Evolutionary conservation across 176 grass and related monocot species (phyloP), one percentile per base, ranked within the genome.

Genomic region (Typha latifolia): DNA sequence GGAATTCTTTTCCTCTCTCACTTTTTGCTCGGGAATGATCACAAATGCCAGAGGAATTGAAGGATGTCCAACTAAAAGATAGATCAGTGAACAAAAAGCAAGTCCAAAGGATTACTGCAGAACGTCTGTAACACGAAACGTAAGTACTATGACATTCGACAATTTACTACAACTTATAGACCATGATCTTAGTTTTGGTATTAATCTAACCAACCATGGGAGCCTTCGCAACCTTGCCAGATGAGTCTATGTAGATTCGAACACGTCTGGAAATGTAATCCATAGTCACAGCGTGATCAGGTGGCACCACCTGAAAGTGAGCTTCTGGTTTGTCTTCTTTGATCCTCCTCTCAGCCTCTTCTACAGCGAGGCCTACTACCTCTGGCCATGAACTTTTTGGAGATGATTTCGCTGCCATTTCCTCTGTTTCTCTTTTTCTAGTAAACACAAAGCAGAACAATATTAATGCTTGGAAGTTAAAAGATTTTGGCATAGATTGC

Each of bases 321-420:
- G 21, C 64, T 2, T 51, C 72, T 12, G 72, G 57, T 64, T 27
- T 83, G 20, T 77, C 68, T 61, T 87, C 56, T 49, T 20, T n/a
- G 68, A 83, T 79, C 71, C 75, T 87, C 67, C 68, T 75, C 72
- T 69, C 79, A 5, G 80, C 76, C 56, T 61, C 80, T 77, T 79
- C 76, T 48, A 72, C 75, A 43, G 80, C 65, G 15, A 66, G 5
- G 49, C 84, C 80, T 3, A 87, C 76, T 29, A 80, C 6, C 72
- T 87, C 80, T 24, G 84, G 84, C 84, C 80, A 83, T 5, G 64
- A 71, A 16, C 51, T 29, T 69, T 69, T 80, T 0, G n/a, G 1
- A 1, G 12, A 48, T 0, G 23, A 10, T 27, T 71, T 27, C 1
- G n/a, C 23, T 47, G 71, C 80, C 84, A 81, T 84, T 59, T 59